phyloP scores from a whole-genome alignment of 306 rosid genomes.

The Acacia crassicarpa region DNA sequence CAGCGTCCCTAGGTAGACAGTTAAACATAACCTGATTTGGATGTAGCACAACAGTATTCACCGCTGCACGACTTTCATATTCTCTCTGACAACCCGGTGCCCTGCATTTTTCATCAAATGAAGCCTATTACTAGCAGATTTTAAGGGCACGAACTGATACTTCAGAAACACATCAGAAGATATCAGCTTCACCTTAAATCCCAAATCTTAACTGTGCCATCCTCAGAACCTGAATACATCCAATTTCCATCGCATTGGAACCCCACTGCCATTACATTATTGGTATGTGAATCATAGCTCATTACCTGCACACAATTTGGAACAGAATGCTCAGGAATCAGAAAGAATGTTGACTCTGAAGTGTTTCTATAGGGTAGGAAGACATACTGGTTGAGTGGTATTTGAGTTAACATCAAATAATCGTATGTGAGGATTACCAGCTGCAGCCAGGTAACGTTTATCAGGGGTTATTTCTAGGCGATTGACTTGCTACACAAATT shows the following conservation, averaged over 20 bases:
- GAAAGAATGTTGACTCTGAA: neutral
- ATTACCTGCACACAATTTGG: constrained; percentile 40
- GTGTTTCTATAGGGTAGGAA: constrained; percentile 8
- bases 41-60: constrained; percentile 95
- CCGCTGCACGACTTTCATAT: constrained; percentile 98
- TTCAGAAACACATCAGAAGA: neutral
- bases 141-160: constrained; percentile 13
- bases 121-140: constrained; percentile 17
- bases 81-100: constrained; percentile 99
- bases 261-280: constrained; percentile 88
- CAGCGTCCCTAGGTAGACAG: constrained; percentile 19
- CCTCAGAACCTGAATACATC: constrained; percentile 99
- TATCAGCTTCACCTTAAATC: constrained; percentile 71
- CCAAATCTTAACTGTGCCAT: constrained; percentile 99
- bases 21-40: constrained; percentile 82
- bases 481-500: constrained; percentile 75
- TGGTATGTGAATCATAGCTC: constrained; percentile 25
- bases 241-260: constrained; percentile 99
- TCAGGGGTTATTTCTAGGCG: constrained; percentile 98
- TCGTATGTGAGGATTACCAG: constrained; percentile 98
- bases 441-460: constrained; percentile 89
- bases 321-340: constrained; percentile 26
- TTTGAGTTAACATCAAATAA: constrained; percentile 91
- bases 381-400: constrained; percentile 88
- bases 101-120: constrained; percentile 47